Base-by-base conservation (phyloP, 2,329 filamentous ascomycete species). In the Fusarium burgessii region DNA sequence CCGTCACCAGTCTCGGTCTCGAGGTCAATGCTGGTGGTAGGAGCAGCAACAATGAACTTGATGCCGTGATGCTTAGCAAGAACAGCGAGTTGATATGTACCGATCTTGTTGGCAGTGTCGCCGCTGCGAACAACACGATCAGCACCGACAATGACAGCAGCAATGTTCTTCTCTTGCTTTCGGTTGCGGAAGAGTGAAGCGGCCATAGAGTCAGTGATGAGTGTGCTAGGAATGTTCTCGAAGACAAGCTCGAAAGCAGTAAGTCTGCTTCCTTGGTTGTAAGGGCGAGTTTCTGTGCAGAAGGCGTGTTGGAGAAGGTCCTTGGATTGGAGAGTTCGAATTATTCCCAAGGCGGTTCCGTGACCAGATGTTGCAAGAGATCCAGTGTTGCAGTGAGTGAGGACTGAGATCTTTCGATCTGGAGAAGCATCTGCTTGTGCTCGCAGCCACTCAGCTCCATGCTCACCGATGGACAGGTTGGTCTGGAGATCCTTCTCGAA, bases 361-460 rank as follows among this genome's bases (percentile, higher is more conserved):
- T 98, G 97, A n/a, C 96, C 96, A 18, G 96, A 97, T 3, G 96
- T 99, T 29, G 96, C 96, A 36, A 99, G 90, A 23, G 95, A 98
- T 32, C 96, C 96, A 25, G 96, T 99, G 81, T 99, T 99, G 86
- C 96, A 99, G 82, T 99, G 97, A 14, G 96, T 99, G 73, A 99
- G 83, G 45, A 99, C 91, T n/a, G 93, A 93, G 50, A 97, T 74
- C 59, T 79, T 73, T 78, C 85, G 76, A 71, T 86, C 79, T 70
- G 82, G 51, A 42, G 85, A 78, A 78, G 86, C 81, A 73, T 81
- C 79, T 23, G 81, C 84, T 77, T 93, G 89, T 42, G 86, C 82
- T 61, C 89, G 82, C 36, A 99, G 91, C 93, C 96, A 99, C 71
- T 90, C 86, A 0, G 94, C 93, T 41, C 96, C 96, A 79, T 92